Conservation (phyloP, 2,329 filamentous ascomycete species). For the Ceratocystis harringtonii region DNA sequence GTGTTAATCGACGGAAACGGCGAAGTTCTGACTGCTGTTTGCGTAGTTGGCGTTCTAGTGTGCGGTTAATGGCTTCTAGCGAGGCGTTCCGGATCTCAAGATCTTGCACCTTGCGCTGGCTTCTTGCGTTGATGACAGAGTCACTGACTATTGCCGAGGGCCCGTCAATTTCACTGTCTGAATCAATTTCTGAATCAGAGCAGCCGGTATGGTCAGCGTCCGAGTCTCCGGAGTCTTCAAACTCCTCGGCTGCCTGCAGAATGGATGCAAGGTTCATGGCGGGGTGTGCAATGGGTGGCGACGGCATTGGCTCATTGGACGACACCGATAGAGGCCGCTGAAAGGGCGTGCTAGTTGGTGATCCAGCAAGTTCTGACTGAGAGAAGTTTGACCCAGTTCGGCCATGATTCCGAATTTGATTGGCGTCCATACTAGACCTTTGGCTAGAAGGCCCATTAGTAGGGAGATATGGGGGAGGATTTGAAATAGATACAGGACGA, state of each 20-base stretch:
- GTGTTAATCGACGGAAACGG: conserved; percentile 69
- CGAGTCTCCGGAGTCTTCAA: conserved; percentile 22
- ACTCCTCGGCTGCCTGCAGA: conserved; percentile 40
- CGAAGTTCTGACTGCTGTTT: conserved; percentile 83
- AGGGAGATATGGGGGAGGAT: conserved; percentile 13
- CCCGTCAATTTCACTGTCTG: conserved; percentile 13
- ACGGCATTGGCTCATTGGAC: conserved; percentile 7
- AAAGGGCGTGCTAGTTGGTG: conserved; percentile 6
- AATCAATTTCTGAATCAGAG: conserved; percentile 10
- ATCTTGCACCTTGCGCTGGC: conserved; percentile 89
- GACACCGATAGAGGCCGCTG: conserved; percentile 21
- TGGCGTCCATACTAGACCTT: conserved; percentile 10
- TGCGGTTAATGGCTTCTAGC: conserved; percentile 84
- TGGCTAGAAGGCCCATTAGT: conserved; percentile 6
- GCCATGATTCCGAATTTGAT: conserved; percentile 6
- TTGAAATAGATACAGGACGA: conserved; percentile 14
- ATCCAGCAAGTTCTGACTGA: conserved; percentile 6
- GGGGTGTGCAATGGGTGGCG: conserved; percentile 18
- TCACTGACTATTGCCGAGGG: conserved; percentile 35
- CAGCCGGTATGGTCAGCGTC: background rate
- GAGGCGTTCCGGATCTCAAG: conserved; percentile 94
- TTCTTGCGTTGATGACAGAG: conserved; percentile 70
- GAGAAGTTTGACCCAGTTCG: conserved; percentile 12
- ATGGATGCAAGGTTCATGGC: conserved; percentile 40
- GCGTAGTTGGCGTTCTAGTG: conserved; percentile 75